Conservation (phyloP, 108 stramenopile species). For the Cyclostephanos invisitatus region DNA sequence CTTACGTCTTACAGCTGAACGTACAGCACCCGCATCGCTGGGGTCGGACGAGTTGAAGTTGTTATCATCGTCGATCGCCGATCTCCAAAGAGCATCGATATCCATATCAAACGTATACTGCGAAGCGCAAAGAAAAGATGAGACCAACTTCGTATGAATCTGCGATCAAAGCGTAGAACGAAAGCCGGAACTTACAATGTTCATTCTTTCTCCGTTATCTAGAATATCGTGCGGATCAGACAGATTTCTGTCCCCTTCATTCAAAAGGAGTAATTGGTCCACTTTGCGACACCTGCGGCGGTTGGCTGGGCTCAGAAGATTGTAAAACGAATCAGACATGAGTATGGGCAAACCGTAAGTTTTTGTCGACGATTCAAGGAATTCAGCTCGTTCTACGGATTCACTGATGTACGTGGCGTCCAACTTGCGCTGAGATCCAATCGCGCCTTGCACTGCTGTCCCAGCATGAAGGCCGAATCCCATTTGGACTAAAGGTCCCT, state of each 20-base stretch:
- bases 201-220: constrained; percentile 3
- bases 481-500: constrained; percentile 84
- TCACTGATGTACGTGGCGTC: constrained; percentile 94
- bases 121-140: neutral
- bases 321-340: constrained; percentile 87
- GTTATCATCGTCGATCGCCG: constrained; percentile 31
- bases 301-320: constrained; percentile 64
- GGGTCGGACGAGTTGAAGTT: constrained; percentile 4
- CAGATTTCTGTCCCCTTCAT: constrained; percentile 66
- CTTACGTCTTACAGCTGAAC: constrained; percentile 11
- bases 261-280: constrained; percentile 67
- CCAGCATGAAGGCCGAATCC: constrained; percentile 95
- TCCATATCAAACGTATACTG: constrained; percentile 82
- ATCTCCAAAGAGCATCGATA: constrained; percentile 67
- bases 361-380: constrained; percentile 90
- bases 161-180: neutral
- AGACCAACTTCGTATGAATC: neutral
- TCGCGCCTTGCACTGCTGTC: constrained; percentile 96
- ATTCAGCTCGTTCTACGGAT: constrained; percentile 88
- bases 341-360: constrained; percentile 81
- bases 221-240: constrained; percentile 16
- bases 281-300: constrained; percentile 75
- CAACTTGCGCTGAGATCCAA: constrained; percentile 91
- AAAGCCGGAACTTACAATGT: constrained; percentile 11
- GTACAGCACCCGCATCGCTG: neutral